Evolutionary conservation across 2,329 filamentous ascomycete genomes (phyloP), one percentile per base, ranked within the genome.

Genomic region (Emydomyces testavorans): DNA sequence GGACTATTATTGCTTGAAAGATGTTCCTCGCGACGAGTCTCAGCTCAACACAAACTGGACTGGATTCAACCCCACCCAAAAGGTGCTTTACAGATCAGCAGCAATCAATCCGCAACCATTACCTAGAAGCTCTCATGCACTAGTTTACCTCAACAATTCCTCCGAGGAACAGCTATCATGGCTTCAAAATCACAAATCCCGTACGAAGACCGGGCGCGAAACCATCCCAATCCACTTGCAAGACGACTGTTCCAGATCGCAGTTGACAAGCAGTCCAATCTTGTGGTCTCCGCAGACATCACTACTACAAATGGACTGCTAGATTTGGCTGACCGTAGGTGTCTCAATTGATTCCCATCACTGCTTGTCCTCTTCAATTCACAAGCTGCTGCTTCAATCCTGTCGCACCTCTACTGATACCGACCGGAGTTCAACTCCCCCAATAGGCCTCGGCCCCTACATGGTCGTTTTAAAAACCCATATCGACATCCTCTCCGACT

Each of bases 401-500:
- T 24, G n/a, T n/a, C n/a, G n/a, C n/a, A n/a, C n/a, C n/a, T n/a
- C n/a, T n/a, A n/a, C n/a, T n/a, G n/a, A n/a, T n/a, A n/a, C n/a
- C n/a, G n/a, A n/a, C n/a, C n/a, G n/a, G n/a, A n/a, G n/a, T n/a
- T n/a, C n/a, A 23, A n/a, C 8, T 6, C 23, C 16, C 6, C 21
- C 13, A 24, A 47, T 52, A 72, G 71, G 60, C 43, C 66, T 74
- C n/a, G 71, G 71, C 6, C 71, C 71, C 11, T 65, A 72, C 53
- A 73, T 74, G 44, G 70, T 69, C 41, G 70, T 73, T 34, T 65
- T 74, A 50, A 74, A 74, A 60, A 74, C 71, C 8, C 71, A 74
- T 55, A 71, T 74, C 58, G 71, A 74, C 50, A 71, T 74, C 46
- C 60, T 74, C 47, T 62, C 64, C 40, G 71, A 74, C 57, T 72